These are phyloP conservation scores for Phytophthora fragariae DNA, from an alignment of 352 stramenopile species.

Conservation along the genomic window DNA sequence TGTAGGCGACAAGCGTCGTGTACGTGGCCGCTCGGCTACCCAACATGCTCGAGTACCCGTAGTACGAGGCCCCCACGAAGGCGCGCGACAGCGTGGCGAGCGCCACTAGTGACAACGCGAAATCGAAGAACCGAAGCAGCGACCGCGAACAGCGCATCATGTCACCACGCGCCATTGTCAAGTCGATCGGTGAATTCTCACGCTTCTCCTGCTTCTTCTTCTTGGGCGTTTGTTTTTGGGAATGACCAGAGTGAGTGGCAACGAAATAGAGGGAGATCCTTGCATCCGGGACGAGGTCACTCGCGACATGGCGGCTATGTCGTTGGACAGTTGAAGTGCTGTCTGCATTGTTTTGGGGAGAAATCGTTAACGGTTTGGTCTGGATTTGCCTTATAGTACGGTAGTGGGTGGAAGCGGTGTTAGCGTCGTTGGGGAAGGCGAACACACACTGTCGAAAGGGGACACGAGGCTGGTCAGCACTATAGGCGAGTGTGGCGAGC, in stretches of 20 bases:
- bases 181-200: slow-evolving; percentile 6
- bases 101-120: slow-evolving; percentile 61
- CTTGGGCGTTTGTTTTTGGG: slow-evolving; percentile 10
- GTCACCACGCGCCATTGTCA: slow-evolving; percentile 38
- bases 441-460: slow-evolving; percentile 28
- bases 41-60: slow-evolving; percentile 78
- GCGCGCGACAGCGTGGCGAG: slow-evolving; percentile 63
- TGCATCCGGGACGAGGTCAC: slow-evolving; percentile 36
- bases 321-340: slow-evolving; percentile 1
- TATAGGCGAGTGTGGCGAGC: slow-evolving; percentile 24
- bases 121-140: slow-evolving; percentile 72
- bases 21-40: slow-evolving; percentile 66
- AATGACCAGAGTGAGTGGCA: slow-evolving; percentile 18
- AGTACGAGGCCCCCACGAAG: slow-evolving; percentile 72
- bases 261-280: slow-evolving; percentile 1
- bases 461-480: slow-evolving; percentile 37
- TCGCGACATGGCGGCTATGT: slow-evolving; percentile 8
- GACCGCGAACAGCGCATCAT: slow-evolving; percentile 40
- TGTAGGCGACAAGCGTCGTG: slow-evolving; percentile 70
- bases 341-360: not conserved
- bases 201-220: slow-evolving; percentile 1
- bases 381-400: slow-evolving; percentile 6
- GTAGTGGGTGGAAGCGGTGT: slow-evolving; percentile 13
- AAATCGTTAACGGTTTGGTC: slow-evolving; percentile 5
- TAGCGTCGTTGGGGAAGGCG: slow-evolving; percentile 14